Evolutionary conservation across 164 flowering plant genomes (phyloP).

Genomic region (Dillenia suffruticosa): DNA sequence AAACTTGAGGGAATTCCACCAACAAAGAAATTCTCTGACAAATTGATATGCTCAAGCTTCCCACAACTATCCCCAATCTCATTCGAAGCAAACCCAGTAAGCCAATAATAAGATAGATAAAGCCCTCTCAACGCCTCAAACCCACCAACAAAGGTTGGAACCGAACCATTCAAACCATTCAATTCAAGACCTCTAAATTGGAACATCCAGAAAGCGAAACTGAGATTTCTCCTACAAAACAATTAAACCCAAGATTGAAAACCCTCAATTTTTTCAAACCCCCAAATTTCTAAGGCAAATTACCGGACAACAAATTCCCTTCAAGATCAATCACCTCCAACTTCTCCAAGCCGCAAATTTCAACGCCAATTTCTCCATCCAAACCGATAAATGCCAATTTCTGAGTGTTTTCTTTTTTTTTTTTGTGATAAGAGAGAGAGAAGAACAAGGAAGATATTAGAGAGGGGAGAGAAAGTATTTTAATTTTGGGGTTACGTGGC

Average conservation of each 20-base stretch:
- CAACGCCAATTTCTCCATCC: too few species aligned
- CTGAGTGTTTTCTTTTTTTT: too few species aligned
- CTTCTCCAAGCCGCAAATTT: too few species aligned
- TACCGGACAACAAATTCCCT: too few species aligned
- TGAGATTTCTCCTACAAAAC: slow-evolving; percentile 40
- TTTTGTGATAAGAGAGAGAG: too few species aligned
- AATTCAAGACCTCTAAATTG: slow-evolving; percentile 27
- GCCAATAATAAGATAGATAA: slow-evolving; percentile 24
- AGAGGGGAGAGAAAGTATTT: too few species aligned
- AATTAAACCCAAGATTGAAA: slow-evolving; percentile 53
- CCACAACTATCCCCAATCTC: slow-evolving; percentile 27
- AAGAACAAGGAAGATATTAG: too few species aligned
- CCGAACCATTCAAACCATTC: slow-evolving; percentile 20
- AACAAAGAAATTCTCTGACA: slow-evolving; percentile 20
- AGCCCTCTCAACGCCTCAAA: slow-evolving; percentile 26
- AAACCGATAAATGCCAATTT: too few species aligned
- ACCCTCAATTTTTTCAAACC: slow-evolving; percentile 39
- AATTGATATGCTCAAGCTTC: slow-evolving; percentile 35
- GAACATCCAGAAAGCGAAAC: slow-evolving; percentile 22
- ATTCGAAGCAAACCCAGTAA: slow-evolving; percentile 11
- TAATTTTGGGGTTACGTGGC: too few species aligned
- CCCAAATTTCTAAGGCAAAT: too few species aligned
- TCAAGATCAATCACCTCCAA: too few species aligned
- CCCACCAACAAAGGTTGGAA: slow-evolving; percentile 7
- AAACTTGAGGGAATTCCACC: slow-evolving; percentile 20